A percentile compares a stretch with the other conserved stretches of the same genome.
Conservation (phyloP, 768 basidiomycete genomes). For the Cystobasidiopsis lactophilus region DNA sequence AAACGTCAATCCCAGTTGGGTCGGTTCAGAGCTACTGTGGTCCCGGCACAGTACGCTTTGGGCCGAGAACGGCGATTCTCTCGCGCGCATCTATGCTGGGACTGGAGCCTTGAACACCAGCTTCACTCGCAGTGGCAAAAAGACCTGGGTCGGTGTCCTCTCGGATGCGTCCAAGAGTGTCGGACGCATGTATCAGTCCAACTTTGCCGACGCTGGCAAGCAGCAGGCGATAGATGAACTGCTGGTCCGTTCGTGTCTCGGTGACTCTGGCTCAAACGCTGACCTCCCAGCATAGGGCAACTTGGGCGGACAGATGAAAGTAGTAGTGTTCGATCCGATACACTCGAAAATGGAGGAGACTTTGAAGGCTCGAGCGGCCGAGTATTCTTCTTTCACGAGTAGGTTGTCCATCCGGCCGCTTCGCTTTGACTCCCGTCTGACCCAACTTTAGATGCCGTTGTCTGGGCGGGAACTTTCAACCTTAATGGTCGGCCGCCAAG, state of each 20-base stretch:
- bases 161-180: constrained; percentile 80
- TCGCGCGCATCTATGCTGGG: constrained; percentile 81
- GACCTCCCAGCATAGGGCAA: constrained; percentile 45
- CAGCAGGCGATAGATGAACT: constrained; percentile 90
- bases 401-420: too few species aligned
- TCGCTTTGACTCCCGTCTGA: too few species aligned
- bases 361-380: constrained; percentile 44
- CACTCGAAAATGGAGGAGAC: constrained; percentile 62
- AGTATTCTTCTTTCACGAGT: constrained; percentile 48
- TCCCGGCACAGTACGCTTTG: constrained; percentile 73
- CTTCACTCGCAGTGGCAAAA: constrained; percentile 82
- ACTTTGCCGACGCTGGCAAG: constrained; percentile 87
- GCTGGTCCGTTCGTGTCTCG: constrained; percentile 38
- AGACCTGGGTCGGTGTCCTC: constrained; percentile 72
- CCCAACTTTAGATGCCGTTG: constrained; percentile 38
- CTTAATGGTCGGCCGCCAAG: constrained; percentile 64
- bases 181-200: constrained; percentile 81
- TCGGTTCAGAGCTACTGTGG: constrained; percentile 40
- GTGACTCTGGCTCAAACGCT: neutral
- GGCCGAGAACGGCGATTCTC: constrained; percentile 83
- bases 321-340: constrained; percentile 80
- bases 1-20: constrained; percentile 57
- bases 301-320: constrained; percentile 61
- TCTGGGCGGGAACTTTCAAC: constrained; percentile 91
- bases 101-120: constrained; percentile 68